Conservation (phyloP, 192 early-diverging fungal genomes). For the Coemansia sp. region DNA sequence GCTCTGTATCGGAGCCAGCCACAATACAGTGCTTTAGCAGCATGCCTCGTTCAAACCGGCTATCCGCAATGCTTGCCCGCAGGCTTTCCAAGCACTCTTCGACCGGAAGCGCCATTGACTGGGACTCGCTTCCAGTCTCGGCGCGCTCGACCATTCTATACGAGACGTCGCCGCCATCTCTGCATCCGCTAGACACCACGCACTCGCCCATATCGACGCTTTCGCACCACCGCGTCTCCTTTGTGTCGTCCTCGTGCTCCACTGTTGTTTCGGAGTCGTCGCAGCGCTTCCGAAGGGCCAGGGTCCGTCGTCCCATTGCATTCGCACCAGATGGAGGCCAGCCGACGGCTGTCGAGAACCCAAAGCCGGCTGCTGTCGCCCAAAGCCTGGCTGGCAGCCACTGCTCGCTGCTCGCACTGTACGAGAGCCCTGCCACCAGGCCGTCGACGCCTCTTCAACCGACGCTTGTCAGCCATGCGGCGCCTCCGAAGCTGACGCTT, state of each 20-base stretch:
- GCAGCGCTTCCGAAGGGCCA: slow-evolving; percentile 3
- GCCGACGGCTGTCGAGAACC: neutral
- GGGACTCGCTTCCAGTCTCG: slow-evolving; percentile 25
- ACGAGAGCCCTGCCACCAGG: slow-evolving; percentile 13
- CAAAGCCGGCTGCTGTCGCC: neutral
- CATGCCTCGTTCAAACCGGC: slow-evolving; percentile 1
- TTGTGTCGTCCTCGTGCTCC: slow-evolving; percentile 49
- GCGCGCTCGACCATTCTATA: slow-evolving; percentile 41
- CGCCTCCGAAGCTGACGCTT: slow-evolving; percentile 43
- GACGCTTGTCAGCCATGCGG: slow-evolving; percentile 34
- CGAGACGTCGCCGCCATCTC: slow-evolving; percentile 20
- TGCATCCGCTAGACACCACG: slow-evolving; percentile 8
- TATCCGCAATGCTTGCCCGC: slow-evolving; percentile 6
- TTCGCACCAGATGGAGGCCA: slow-evolving; percentile 12
- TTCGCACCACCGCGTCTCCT: slow-evolving; percentile 40
- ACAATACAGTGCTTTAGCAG: slow-evolving; percentile 8
- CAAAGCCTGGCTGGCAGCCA: slow-evolving; percentile 13
- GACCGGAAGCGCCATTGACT: slow-evolving; percentile 24
- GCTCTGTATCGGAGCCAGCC: slow-evolving; percentile 18
- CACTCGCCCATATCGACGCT: slow-evolving; percentile 34
- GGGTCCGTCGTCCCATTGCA: slow-evolving; percentile 15
- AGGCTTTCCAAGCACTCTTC: slow-evolving; percentile 27
- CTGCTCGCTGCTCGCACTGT: slow-evolving; percentile 31
- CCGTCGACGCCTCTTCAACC: slow-evolving; percentile 15
- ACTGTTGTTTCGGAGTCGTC: slow-evolving; percentile 37